These are phyloP conservation scores for Pseudevernia furfuracea DNA, from an alignment of 495 filamentous ascomycete species.

Conservation along the genomic window DNA sequence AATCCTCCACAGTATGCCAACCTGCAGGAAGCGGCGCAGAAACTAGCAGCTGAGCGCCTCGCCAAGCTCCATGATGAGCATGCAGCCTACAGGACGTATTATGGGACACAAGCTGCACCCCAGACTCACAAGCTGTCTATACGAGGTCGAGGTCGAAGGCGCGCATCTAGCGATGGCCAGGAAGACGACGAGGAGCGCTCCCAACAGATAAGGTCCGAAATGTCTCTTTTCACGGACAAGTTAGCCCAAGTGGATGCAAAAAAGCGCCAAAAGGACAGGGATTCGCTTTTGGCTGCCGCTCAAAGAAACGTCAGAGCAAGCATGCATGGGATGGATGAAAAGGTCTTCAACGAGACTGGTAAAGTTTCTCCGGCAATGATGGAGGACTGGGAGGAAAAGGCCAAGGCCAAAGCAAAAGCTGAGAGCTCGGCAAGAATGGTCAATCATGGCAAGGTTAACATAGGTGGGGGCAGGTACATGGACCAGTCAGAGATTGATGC, in stretches of 20 bases:
- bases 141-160: constrained; percentile 47
- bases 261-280: constrained; percentile 66
- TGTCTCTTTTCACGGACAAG: constrained; percentile 64
- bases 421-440: constrained; percentile 50
- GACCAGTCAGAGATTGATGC: constrained; percentile 71
- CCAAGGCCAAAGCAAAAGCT: constrained; percentile 57
- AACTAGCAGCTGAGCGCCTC: constrained; percentile 72
- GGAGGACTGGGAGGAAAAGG: constrained; percentile 73
- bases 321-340: constrained; percentile 72
- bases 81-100: constrained; percentile 62
- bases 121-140: constrained; percentile 48
- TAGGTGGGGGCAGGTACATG: constrained; percentile 75
- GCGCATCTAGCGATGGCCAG: constrained; percentile 64
- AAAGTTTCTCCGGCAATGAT: constrained; percentile 61
- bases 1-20: constrained; percentile 45
- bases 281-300: constrained; percentile 66
- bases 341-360: constrained; percentile 67
- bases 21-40: constrained; percentile 77
- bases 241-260: constrained; percentile 63
- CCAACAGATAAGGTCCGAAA: constrained; percentile 67
- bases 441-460: constrained; percentile 59
- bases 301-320: constrained; percentile 74
- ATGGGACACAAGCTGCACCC: constrained; percentile 48
- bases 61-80: constrained; percentile 70
- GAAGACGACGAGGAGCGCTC: constrained; percentile 60